Evolutionary conservation across 1,284 basidiomycete genomes (phyloP).

Genomic region (Rhodotorula sp.): DNA sequence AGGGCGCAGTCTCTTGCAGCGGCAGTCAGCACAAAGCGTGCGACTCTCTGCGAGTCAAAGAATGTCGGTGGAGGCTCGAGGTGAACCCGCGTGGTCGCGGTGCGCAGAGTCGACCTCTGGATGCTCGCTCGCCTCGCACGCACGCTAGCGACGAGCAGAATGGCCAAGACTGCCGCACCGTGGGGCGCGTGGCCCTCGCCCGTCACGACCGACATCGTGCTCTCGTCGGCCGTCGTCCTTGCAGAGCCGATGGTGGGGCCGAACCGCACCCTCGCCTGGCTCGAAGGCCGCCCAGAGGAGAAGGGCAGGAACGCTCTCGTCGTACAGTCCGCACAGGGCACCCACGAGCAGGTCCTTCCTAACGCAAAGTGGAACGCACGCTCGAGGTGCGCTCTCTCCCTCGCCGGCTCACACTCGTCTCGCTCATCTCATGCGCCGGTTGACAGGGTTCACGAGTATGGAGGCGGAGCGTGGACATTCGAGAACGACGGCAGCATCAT

Average conservation of each 20-base stretch:
- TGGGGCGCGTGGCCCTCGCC: slow-evolving; percentile 66
- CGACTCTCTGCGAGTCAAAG: too few species aligned
- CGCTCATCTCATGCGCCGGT: too few species aligned
- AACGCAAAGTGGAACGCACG: slow-evolving; percentile 61
- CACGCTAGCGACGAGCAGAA: neutral
- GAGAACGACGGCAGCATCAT: slow-evolving; percentile 58
- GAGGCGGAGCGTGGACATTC: slow-evolving; percentile 57
- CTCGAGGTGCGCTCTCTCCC: slow-evolving; percentile 43
- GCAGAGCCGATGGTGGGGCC: slow-evolving; percentile 49
- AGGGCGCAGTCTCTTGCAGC: too few species aligned
- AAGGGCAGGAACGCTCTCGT: slow-evolving; percentile 63
- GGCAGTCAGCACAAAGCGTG: too few species aligned
- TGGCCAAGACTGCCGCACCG: slow-evolving; percentile 51
- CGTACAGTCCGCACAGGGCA: slow-evolving; percentile 49
- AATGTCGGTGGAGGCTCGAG: too few species aligned
- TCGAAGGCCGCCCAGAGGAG: slow-evolving; percentile 66
- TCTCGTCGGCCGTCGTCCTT: slow-evolving; percentile 50
- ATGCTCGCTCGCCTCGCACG: neutral
- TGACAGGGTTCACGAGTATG: slow-evolving; percentile 54
- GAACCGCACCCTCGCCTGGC: slow-evolving; percentile 49
- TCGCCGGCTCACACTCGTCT: neutral
- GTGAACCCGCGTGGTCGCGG: neutral
- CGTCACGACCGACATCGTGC: slow-evolving; percentile 60
- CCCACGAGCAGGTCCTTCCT: slow-evolving; percentile 56
- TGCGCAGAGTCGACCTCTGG: too few species aligned